Base-by-base conservation (phyloP, 2,329 filamentous ascomycete species). In the Hirsutella rhossiliensis region DNA sequence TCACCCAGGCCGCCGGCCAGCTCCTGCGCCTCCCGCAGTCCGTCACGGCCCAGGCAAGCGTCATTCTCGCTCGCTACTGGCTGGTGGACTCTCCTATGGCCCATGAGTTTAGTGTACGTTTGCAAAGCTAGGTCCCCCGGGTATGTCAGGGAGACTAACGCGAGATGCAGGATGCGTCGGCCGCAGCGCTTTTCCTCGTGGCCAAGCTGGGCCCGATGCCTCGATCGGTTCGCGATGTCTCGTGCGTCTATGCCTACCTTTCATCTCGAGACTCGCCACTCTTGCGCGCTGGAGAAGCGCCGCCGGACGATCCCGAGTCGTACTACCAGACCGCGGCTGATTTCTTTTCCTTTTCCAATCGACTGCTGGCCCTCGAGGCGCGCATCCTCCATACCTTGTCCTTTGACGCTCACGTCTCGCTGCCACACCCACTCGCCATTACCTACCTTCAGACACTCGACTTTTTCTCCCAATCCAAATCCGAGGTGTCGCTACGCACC, bases 371-470 rank as follows among this genome's bases (percentile, higher is more conserved):
- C n/a, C 74, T 82, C 41, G 92, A 98, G 62, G 77, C 83, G 4
- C 77, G 80, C 36, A 78, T 97, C 17, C 73, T 97, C 2, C 78
- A 79, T 47, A 72, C 78, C 0, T 70, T 96, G 0, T 80, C 81
- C 13, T 97, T 95, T 62, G 77, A 94, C 55, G 85, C 82, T 2
- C 86, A 92, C 52, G 86, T 94, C 11, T 80, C 86, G 1, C 73
- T 96, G 1, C 92, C 92, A 0, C 87, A 97, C 57, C 76, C 84
- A 0, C 76, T 97, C 13, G 86, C 86, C 46, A 76, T 97, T 46
- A 96, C 89, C 6, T 98, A 97, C 59, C 76, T 97, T 1, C 90
- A 97, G 64, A 83, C 89, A 0, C 76, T 98, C 17, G 86, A 87
- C 46, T 82, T 84, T 40, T 54, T 76, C n/a, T 61, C 58, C 11